Evolutionary conservation across 73 alveolate genomes (phyloP), one percentile per base, ranked within the genome.

Genomic region (Symbiodinium natans): DNA sequence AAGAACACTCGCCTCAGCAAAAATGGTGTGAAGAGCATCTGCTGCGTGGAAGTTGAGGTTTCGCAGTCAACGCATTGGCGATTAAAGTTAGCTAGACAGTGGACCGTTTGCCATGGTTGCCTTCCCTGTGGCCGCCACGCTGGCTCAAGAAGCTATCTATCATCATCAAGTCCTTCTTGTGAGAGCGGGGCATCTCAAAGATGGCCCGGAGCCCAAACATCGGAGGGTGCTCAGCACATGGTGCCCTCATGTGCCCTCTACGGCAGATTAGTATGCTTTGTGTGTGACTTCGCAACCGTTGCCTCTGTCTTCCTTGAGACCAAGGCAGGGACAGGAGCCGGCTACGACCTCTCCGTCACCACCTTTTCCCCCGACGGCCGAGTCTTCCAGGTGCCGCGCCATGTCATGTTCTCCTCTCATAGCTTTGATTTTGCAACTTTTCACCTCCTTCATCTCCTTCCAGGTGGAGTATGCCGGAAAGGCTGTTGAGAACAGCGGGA

Each of bases 321-420:
- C 40, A 21, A 86, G 94, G 94, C 94, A 31, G 94, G 94, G 29
- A 86, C 94, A 5, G 99, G 99, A 21, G 87, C 99, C 25, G 99
- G 99, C 82, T 97, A 99, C 46, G 99, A 99, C 92, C 99, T 99
- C 93, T 99, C 93, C 63, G 99, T 99, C 93, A 99, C 99, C 83
- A 99, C 99, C 92, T 99, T 99, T 99, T 99, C 99, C 41, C 99
- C 99, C 40, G 99, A 99, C 38, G 99, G 99, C 46, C 99, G 99
- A 83, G 99, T 99, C 95, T 99, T 99, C 88, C 99, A 99, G 99
- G 99, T 99, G 87, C 99, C 99, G 98, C 95, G 98, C 88, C 99
- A 99, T 9, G 99, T 99, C 97, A 99, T n/a, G n/a, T n/a, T n/a
- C n/a, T n/a, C n/a, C n/a, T n/a, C n/a, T n/a, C n/a, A n/a, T n/a